These are phyloP conservation scores for Aspergillus felis DNA, from an alignment of 2,329 filamentous ascomycete genomes.

Conservation along the genomic window DNA sequence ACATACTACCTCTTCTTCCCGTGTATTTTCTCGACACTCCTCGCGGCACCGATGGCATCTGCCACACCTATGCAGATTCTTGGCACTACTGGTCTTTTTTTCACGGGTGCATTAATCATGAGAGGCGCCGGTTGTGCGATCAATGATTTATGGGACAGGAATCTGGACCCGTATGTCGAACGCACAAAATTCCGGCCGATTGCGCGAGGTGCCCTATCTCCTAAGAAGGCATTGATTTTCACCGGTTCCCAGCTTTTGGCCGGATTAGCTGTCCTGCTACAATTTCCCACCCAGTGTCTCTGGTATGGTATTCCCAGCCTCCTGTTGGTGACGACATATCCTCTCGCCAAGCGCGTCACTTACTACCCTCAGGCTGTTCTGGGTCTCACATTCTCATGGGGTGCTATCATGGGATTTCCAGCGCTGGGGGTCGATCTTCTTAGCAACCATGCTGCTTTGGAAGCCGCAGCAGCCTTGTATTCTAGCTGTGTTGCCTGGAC, in stretches of 20 bases:
- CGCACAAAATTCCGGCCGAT: constrained; percentile 51
- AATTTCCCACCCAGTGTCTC: constrained; percentile 41
- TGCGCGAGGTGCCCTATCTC: constrained; percentile 49
- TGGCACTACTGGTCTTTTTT: constrained; percentile 38
- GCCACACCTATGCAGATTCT: constrained; percentile 32
- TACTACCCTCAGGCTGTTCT: constrained; percentile 52
- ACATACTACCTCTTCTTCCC: constrained; percentile 54
- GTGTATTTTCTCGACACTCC: constrained; percentile 46
- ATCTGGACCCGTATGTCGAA: constrained; percentile 50
- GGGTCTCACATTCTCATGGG: constrained; percentile 51
- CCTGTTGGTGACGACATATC: constrained; percentile 46
- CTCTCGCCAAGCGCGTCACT: constrained; percentile 51
- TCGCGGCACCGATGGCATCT: constrained; percentile 39
- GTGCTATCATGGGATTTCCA: constrained; percentile 47
- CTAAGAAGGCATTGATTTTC: constrained; percentile 42
- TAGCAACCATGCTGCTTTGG: constrained; percentile 31
- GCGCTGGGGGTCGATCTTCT: constrained; percentile 45
- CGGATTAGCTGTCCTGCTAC: constrained; percentile 40
- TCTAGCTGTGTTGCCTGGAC: constrained; percentile 48
- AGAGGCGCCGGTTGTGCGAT: constrained; percentile 52
- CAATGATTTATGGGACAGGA: constrained; percentile 55
- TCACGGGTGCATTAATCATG: constrained; percentile 46
- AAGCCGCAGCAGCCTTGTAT: constrained; percentile 42
- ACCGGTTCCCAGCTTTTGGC: constrained; percentile 42
- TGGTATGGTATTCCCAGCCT: constrained; percentile 43